Conservation (phyloP, 176 grass and related monocot genomes). For the Carex pumila region DNA sequence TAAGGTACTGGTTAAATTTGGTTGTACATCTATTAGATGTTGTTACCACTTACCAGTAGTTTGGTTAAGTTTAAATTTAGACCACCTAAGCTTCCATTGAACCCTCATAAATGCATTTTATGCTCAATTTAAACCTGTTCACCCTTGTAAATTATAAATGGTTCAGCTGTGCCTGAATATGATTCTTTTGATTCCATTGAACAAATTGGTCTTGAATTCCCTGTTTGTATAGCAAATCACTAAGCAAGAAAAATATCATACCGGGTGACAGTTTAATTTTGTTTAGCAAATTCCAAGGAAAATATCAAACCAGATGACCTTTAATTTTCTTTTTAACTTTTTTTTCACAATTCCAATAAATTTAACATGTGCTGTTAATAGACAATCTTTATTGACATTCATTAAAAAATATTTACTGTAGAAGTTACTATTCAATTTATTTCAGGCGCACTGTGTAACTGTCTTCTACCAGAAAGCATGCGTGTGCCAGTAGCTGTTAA, state of each 20-base stretch:
- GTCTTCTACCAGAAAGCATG: conserved; percentile 91
- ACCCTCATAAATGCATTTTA: not conserved
- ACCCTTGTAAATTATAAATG: not conserved
- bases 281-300: not conserved
- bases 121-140: not conserved
- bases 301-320: not conserved
- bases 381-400: not conserved
- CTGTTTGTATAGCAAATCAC: not conserved
- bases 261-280: not conserved
- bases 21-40: not conserved
- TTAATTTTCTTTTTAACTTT: not conserved
- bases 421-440: conserved; percentile 2
- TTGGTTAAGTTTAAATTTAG: not conserved
- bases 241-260: not conserved
- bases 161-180: not conserved
- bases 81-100: not conserved
- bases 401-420: not conserved
- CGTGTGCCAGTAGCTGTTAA: conserved; percentile 60
- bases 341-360: not conserved
- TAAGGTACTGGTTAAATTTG: not conserved
- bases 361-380: not conserved
- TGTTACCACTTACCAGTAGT: not conserved
- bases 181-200: not conserved
- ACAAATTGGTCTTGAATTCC: not conserved
- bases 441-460: conserved; percentile 83